phyloP scores from a whole-genome alignment of 2,329 filamentous ascomycete species.

The Epichloe sp. region DNA sequence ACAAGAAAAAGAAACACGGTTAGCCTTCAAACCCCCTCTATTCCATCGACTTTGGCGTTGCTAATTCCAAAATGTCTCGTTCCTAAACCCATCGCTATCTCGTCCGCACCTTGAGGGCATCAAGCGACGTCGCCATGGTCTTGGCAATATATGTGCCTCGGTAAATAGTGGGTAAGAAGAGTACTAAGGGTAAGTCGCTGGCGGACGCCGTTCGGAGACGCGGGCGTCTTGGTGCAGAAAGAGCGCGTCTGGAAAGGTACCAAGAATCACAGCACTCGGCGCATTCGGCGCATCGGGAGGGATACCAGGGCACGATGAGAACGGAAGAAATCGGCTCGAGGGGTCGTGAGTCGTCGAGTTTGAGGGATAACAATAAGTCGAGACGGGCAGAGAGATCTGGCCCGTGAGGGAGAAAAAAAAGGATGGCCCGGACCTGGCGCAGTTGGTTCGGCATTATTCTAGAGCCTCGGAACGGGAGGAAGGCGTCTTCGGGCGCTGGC shows the following conservation, averaged over 20 bases:
- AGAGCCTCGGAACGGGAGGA: conserved; percentile 1
- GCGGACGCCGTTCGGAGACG: no score
- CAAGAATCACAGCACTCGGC: neutral
- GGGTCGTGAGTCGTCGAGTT: neutral
- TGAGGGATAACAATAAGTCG: neutral
- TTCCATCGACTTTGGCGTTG: no score
- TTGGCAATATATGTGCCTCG: conserved; percentile 8
- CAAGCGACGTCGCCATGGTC: conserved; percentile 16
- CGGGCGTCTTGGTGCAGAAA: neutral
- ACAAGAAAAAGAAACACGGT: neutral
- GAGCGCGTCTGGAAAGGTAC: neutral
- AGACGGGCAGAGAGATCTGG: neutral
- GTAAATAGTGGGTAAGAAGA: conserved; percentile 6
- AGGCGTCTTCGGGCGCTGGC: no score
- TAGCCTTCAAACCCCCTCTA: neutral
- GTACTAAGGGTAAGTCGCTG: neutral
- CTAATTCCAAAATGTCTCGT: no score
- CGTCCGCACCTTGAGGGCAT: conserved; percentile 16
- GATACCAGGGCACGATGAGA: neutral
- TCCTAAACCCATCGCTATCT: neutral
- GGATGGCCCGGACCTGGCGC: neutral
- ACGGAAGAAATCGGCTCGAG: neutral
- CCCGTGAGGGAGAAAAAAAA: neutral
- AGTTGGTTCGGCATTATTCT: neutral
- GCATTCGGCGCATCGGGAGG: neutral